A percentile compares a stretch with the other conserved stretches of the same genome.
Evolutionary conservation across 73 alveolate genomes (phyloP).

Genomic region (Paramecium bursaria): DNA sequence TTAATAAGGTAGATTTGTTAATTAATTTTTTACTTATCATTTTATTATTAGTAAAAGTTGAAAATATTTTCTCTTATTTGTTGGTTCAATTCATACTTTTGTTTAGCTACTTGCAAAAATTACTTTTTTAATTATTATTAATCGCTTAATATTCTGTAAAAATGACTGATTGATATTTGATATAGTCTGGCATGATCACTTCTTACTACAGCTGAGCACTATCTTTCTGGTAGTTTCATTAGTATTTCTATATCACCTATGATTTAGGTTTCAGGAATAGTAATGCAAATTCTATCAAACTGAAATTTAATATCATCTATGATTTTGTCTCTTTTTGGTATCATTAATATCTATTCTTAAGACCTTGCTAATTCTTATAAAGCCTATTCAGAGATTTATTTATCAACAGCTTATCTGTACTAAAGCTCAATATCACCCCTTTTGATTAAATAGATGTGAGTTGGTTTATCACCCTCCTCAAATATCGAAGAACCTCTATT

Average conservation of each 20-base stretch:
- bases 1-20: neutral
- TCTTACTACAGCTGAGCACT: neutral
- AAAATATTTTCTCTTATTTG: neutral
- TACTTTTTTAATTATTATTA: neutral
- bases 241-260: slow-evolving; percentile 48
- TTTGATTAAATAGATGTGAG: slow-evolving; percentile 32
- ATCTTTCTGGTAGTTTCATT: neutral
- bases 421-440: slow-evolving; percentile 25
- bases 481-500: slow-evolving; percentile 3
- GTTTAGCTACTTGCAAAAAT: neutral
- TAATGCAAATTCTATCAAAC: neutral
- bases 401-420: neutral
- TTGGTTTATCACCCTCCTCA: slow-evolving; percentile 16
- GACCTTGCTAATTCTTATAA: slow-evolving; percentile 17
- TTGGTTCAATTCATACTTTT: neutral
- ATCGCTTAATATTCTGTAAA: slow-evolving; percentile 31
- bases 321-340: too few species aligned
- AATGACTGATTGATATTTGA: slow-evolving; percentile 33
- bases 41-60: slow-evolving; percentile 10
- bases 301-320: neutral
- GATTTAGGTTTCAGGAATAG: slow-evolving; percentile 6
- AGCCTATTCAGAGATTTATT: neutral
- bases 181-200: slow-evolving; percentile 36
- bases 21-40: slow-evolving; percentile 40
- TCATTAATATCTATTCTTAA: slow-evolving; percentile 26